Percentiles rank a stretch among this genome's conserved stretches.
phyloP scores from a whole-genome alignment of 2,329 filamentous ascomycete species.

The Pyrenochaeta sp. region DNA sequence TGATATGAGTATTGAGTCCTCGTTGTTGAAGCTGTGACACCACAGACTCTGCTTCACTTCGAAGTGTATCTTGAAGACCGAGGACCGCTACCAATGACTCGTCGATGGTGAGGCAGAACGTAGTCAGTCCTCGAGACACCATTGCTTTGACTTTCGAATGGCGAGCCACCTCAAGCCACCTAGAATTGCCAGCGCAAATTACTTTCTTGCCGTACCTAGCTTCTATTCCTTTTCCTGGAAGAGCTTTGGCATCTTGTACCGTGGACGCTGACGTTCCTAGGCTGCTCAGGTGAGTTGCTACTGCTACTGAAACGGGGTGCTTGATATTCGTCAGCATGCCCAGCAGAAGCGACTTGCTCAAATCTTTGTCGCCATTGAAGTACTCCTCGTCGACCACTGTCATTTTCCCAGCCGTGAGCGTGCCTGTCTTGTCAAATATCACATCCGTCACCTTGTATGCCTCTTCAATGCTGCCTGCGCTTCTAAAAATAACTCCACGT shows the following conservation, averaged over 20 bases:
- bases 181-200: constrained; percentile 57
- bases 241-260: constrained; percentile 35
- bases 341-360: constrained; percentile 31
- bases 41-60: constrained; percentile 60
- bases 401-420: constrained; percentile 68
- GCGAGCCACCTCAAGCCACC: constrained; percentile 55
- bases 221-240: constrained; percentile 56
- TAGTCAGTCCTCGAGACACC: constrained; percentile 26
- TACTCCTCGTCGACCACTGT: constrained; percentile 42
- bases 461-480: constrained; percentile 67
- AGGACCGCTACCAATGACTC: constrained; percentile 54
- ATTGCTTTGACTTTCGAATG: constrained; percentile 52
- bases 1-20: constrained; percentile 59
- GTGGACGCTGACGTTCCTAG: constrained; percentile 3
- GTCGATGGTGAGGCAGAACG: constrained; percentile 64
- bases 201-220: constrained; percentile 37
- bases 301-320: constrained; percentile 62
- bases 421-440: constrained; percentile 83
- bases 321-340: constrained; percentile 54
- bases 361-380: constrained; percentile 9
- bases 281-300: constrained; percentile 53
- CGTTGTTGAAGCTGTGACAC: constrained; percentile 58
- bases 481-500: constrained; percentile 74
- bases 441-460: constrained; percentile 69
- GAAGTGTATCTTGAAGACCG: constrained; percentile 58